A percentile compares a stretch with the other conserved stretches of the same genome.
phyloP scores from a whole-genome alignment of 306 rosid genomes.

The Trifolium subterraneum region DNA sequence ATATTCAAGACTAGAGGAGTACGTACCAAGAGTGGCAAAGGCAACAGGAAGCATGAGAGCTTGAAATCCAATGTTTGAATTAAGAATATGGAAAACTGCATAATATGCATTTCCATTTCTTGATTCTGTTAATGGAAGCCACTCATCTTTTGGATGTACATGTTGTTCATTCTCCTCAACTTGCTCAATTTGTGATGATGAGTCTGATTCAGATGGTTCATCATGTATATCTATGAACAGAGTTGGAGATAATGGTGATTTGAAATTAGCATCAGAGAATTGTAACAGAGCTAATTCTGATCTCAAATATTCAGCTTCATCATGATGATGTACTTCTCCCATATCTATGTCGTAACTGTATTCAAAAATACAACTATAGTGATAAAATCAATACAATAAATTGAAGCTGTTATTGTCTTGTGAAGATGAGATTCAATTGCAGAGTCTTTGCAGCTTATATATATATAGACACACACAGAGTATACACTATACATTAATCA shows the following conservation, averaged over 20 bases:
- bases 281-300: constrained; percentile 24
- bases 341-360: no score
- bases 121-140: constrained; percentile 73
- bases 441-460: neutral
- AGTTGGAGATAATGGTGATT: constrained; percentile 29
- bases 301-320: neutral
- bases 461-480: no score
- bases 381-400: neutral
- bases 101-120: constrained; percentile 53
- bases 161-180: neutral
- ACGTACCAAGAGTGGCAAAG: constrained; percentile 64
- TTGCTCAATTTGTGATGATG: neutral
- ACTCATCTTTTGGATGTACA: constrained; percentile 48
- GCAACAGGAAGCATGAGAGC: constrained; percentile 70
- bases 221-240: constrained; percentile 16
- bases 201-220: neutral
- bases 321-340: neutral
- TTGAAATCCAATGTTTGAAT: constrained; percentile 64
- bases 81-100: constrained; percentile 55
- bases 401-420: neutral
- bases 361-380: neutral
- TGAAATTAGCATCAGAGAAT: constrained; percentile 2
- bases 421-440: neutral
- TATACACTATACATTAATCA: no score
- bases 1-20: no score